A percentile compares a stretch with the other conserved stretches of the same genome.
Conservation (phyloP, 495 filamentous ascomycete species). For the Amniculicola lignicola region DNA sequence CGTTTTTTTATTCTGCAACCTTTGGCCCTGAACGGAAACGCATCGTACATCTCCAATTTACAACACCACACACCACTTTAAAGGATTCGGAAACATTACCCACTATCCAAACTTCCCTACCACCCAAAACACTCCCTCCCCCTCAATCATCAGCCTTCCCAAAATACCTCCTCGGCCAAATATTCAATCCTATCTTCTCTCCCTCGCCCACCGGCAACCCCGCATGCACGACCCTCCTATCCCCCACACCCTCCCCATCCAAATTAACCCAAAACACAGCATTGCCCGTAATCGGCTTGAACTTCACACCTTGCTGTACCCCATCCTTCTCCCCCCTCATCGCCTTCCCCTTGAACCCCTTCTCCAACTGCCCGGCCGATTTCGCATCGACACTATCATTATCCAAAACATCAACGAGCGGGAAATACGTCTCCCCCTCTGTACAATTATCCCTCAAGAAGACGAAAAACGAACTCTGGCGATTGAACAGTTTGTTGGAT, state of each 20-base stretch:
- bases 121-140: too few relatives aligned
- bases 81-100: too few relatives aligned
- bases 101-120: too few relatives aligned
- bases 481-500: conserved; percentile 39
- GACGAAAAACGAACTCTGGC: conserved; percentile 30
- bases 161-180: conserved; percentile 44
- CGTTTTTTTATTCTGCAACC: too few relatives aligned
- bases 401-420: conserved; percentile 11
- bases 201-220: conserved; percentile 49
- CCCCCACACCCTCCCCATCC: conserved; percentile 44
- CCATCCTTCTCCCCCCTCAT: conserved; percentile 6
- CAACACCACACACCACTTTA: too few relatives aligned
- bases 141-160: conserved; percentile 1
- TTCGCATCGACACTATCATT: conserved; percentile 5
- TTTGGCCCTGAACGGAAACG: too few relatives aligned
- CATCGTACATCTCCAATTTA: too few relatives aligned
- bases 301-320: conserved; percentile 50
- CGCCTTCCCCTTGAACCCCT: neutral
- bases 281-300: conserved; percentile 50
- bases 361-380: neutral
- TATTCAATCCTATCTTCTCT: conserved; percentile 54
- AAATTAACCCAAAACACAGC: conserved; percentile 56
- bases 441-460: conserved; percentile 21
- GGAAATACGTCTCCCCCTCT: conserved; percentile 26
- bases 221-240: conserved; percentile 49